phyloP scores from a whole-genome alignment of 148 eudicot species.

The Camellia sinensis region DNA sequence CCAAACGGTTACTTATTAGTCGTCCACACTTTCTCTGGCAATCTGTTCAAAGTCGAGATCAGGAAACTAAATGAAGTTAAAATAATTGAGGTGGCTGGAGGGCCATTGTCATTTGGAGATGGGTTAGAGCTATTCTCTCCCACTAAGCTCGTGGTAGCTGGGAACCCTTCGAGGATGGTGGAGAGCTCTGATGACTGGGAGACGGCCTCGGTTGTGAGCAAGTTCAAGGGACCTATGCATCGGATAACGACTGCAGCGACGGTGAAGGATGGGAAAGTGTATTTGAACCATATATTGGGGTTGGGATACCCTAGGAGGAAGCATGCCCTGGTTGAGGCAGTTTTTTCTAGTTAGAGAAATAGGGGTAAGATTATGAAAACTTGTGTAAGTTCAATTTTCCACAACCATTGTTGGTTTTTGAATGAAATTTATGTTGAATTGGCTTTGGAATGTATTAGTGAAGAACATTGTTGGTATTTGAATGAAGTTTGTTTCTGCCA shows the following conservation, averaged over 20 bases:
- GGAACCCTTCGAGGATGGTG: conserved; percentile 56
- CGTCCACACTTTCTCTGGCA: conserved; percentile 64
- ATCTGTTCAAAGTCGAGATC: conserved; percentile 55
- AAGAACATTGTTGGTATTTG: not conserved
- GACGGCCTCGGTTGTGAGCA: conserved; percentile 50
- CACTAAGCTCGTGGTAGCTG: conserved; percentile 67
- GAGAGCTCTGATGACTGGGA: conserved; percentile 79
- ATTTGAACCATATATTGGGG: conserved; percentile 67
- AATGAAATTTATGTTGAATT: not conserved
- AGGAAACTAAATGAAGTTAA: conserved; percentile 35
- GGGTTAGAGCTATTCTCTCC: conserved; percentile 75
- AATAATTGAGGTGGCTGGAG: conserved; percentile 41
- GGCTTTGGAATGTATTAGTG: not conserved
- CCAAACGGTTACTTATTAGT: conserved; percentile 78
- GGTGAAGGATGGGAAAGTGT: conserved; percentile 76
- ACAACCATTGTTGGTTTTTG: not conserved
- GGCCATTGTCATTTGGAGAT: conserved; percentile 56
- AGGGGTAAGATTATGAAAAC: not conserved
- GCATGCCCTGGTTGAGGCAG: conserved; percentile 73
- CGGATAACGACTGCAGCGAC: conserved; percentile 62
- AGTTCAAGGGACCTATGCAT: conserved; percentile 45
- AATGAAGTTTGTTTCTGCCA: not conserved
- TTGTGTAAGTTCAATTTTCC: not conserved
- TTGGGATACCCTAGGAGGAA: conserved; percentile 81
- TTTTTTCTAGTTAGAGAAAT: conserved; percentile 37